Base-by-base conservation (phyloP, 2,329 filamentous ascomycete genomes). In the Trichophyton benhamiae region DNA sequence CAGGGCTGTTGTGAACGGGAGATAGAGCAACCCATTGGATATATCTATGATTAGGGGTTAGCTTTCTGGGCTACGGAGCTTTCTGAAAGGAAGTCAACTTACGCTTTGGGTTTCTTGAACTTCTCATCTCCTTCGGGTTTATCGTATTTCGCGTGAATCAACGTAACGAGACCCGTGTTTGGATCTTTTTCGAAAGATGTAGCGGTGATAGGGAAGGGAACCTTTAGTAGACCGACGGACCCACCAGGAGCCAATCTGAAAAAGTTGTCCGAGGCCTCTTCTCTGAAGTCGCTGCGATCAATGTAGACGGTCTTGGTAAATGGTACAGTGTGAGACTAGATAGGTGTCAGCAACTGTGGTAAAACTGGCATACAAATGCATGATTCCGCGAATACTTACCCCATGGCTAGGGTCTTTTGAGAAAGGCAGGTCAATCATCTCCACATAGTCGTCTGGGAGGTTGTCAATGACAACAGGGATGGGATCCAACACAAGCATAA, bases 261-360 rank as follows among this genome's bases (percentile, higher is more conserved):
- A 74, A 88, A 92, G 64, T 89, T 85, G 20, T 83, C 80, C 66
- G 82, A 83, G 66, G 88, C 87, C 48, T 82, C 82, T 69, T 89
- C 86, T 60, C 88, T 81, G 77, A 91, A 92, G 71, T 92, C 88
- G 58, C 80, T 82, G 61, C 86, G 83, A 67, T 96, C 91, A 61
- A 96, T 95, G 74, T 91, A 96, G 38, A 96, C 82, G 0, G 82
- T 89, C 67, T 84, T 84, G 0, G 89, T 91, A 67, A 96, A 84
- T 38, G 80, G 81, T 13, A 86, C 73, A 60, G 75, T 78, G 68
- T 84, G 82, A 57, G 77, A 74, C 62, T 67, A 25, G 3, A 15
- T 49, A 55, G 20, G 49, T 17, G 17, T 62, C 48, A 63, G 41
- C 36, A 57, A 62, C 42, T 33, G 59, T 17, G 33, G 27, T 9